These are phyloP conservation scores for Boletellus deceptivus DNA, from an alignment of 1,284 basidiomycete genomes.

Conservation along the genomic window DNA sequence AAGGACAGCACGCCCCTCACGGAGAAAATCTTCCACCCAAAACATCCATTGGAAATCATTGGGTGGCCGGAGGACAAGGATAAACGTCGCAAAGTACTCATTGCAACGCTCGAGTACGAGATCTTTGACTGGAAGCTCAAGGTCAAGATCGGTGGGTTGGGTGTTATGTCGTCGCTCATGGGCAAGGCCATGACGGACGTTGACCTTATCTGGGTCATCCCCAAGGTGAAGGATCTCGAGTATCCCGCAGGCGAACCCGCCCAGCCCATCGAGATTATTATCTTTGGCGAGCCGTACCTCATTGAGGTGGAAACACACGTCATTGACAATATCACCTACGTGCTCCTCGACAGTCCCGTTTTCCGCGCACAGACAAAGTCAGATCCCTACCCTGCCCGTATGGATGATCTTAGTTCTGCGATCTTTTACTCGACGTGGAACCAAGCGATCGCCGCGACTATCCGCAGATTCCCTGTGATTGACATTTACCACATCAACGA, in stretches of 20 bases:
- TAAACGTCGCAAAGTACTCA: conserved; percentile 86
- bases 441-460: conserved; percentile 88
- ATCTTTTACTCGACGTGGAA: conserved; percentile 98
- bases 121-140: conserved; percentile 95
- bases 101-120: conserved; percentile 91
- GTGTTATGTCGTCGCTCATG: conserved; percentile 96
- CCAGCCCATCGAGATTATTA: conserved; percentile 92
- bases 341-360: conserved; percentile 89
- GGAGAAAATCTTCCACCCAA: conserved; percentile 65
- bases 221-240: conserved; percentile 90
- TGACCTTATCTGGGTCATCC: conserved; percentile 88
- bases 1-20: conserved; percentile 53
- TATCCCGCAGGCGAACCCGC: conserved; percentile 88
- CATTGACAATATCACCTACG: conserved; percentile 90
- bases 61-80: conserved; percentile 91
- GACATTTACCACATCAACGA: conserved; percentile 91
- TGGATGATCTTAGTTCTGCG: conserved; percentile 93
- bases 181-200: conserved; percentile 96
- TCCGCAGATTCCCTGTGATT: conserved; percentile 79
- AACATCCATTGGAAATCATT: conserved; percentile 63
- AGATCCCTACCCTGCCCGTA: conserved; percentile 91
- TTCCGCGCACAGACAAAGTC: conserved; percentile 94
- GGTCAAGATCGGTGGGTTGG: conserved; percentile 94
- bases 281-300: conserved; percentile 91
- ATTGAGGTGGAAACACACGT: conserved; percentile 92